Conservation (phyloP, 352 stramenopile genomes). For the Phytopythium vexans region DNA sequence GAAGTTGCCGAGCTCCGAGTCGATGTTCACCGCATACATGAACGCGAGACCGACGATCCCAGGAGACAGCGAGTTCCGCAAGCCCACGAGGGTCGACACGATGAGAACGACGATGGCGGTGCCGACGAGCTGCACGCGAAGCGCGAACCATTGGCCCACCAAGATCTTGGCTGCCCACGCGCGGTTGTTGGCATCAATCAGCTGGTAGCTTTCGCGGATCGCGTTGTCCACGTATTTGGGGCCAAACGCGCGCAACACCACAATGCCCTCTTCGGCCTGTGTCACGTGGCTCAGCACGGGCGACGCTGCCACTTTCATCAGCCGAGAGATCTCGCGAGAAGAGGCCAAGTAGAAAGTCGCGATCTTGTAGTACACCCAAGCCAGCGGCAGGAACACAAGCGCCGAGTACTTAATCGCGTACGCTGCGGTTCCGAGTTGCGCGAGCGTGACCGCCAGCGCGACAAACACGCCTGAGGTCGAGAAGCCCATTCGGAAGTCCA, state of each 20-base stretch:
- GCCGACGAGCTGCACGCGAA: constrained; percentile 56
- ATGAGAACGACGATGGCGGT: constrained; percentile 75
- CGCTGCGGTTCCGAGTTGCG: constrained; percentile 59
- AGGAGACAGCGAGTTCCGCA: constrained; percentile 19
- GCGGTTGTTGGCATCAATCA: constrained; percentile 18
- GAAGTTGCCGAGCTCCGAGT: constrained; percentile 50
- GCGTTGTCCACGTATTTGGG: constrained; percentile 19
- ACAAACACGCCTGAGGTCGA: constrained; percentile 22
- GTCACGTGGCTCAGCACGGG: constrained; percentile 34
- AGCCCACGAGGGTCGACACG: constrained; percentile 25
- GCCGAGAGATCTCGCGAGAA: constrained; percentile 12
- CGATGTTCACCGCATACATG: constrained; percentile 83
- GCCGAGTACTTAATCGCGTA: constrained; percentile 61
- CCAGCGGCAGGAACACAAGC: constrained; percentile 61
- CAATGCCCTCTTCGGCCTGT: constrained; percentile 28
- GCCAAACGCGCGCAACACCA: constrained; percentile 42
- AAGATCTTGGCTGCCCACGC: constrained; percentile 14
- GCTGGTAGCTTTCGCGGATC: constrained; percentile 10
- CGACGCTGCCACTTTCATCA: constrained; percentile 17
- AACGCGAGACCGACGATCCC: constrained; percentile 75
- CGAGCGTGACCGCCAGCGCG: constrained; percentile 50
- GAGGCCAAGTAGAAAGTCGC: constrained; percentile 11
- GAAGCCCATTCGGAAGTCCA: constrained; percentile 59
- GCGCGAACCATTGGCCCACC: constrained; percentile 20
- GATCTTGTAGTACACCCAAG: constrained; percentile 54